Percentiles rank a stretch among this genome's conserved stretches.
Conservation (phyloP, 768 basidiomycete species). For the Mycena galopus region DNA sequence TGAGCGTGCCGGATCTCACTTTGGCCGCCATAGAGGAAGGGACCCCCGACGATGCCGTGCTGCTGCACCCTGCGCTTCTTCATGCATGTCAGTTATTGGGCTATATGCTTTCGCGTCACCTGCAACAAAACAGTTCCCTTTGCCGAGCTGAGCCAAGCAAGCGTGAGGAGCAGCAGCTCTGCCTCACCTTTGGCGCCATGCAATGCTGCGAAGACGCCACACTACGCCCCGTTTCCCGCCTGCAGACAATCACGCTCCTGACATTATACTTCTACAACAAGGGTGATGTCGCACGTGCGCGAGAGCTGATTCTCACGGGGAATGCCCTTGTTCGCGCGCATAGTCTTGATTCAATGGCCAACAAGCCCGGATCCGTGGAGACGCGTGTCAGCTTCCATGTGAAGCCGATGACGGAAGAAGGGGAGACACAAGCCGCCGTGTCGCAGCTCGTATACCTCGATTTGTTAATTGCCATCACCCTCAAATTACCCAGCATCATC, state of each 20-base stretch:
- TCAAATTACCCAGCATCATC: slow-evolving; percentile 16
- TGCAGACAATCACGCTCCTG: slow-evolving; percentile 22
- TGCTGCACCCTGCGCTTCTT: slow-evolving; percentile 13
- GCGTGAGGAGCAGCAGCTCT: slow-evolving; percentile 20
- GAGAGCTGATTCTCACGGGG: slow-evolving; percentile 2
- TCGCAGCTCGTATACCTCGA: slow-evolving; percentile 29
- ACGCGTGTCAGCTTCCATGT: not conserved
- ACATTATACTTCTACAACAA: slow-evolving; percentile 25
- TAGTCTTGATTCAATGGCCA: not conserved
- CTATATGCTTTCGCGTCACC: slow-evolving; percentile 26
- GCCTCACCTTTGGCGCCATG: not conserved
- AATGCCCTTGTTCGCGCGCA: slow-evolving; percentile 4
- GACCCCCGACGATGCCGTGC: not conserved
- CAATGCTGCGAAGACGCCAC: not conserved
- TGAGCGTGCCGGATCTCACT: slow-evolving; percentile 6
- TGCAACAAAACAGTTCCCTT: not conserved
- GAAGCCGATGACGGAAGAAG: not conserved
- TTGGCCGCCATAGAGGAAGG: slow-evolving; percentile 6
- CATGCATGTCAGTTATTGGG: slow-evolving; percentile 32
- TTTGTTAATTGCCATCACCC: slow-evolving; percentile 12
- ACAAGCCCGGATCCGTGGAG: not conserved
- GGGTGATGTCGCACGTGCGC: slow-evolving; percentile 21
- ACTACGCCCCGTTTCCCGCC: not conserved
- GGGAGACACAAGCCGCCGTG: slow-evolving; percentile 15
- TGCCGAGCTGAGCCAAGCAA: slow-evolving; percentile 6